Base-by-base conservation (phyloP, 2,329 filamentous ascomycete species). In the Fusarium xylarioides region DNA sequence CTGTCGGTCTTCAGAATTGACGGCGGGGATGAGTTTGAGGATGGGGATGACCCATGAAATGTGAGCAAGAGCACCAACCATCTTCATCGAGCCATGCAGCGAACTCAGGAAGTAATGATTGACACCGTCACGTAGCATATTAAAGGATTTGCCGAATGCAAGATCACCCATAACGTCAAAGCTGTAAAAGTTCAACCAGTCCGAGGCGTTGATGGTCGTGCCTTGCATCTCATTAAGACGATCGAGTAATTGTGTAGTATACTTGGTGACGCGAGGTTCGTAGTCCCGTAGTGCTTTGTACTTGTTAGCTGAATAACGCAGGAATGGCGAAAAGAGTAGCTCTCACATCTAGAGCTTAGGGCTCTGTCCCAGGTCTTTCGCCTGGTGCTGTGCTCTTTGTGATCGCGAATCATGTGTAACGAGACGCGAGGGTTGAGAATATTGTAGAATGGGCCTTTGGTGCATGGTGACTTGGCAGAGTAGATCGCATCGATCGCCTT, bases 161-260 rank as follows among this genome's bases (percentile, higher is more conserved):
- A 85, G 73, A 53, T 84, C 81, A 4, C 81, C 83, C 83, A 85
- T 83, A 10, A 84, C 77, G 26, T 84, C 83, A 9, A 74, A 74
- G n/a, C 63, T 74, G 26, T 71, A 74, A 43, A 83, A 83, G 28
- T 78, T 78, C 56, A 80, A 82, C 49, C 81, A 81, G 8, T 75
- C 66, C 1, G 80, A 74, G 8, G 77, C 75, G 43, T 84, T 73
- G 10, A 83, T 60, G 0, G 75, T 61, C 11, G 59, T 56, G 3
- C 77, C 77, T 15, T 74, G 57, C 18, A 50, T 50, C 46, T 68
- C 58, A 9, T 46, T 55, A 8, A 76, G 40, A 12, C 66, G 56
- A 16, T 76, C 55, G 19, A 82, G 73, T 23, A 76, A 65, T 11
- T 68, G 67, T 28, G 69, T 55, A 4, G 75, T 74, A 61, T 80